phyloP scores from a whole-genome alignment of 192 early-diverging fungal species.

The Podila epigama region DNA sequence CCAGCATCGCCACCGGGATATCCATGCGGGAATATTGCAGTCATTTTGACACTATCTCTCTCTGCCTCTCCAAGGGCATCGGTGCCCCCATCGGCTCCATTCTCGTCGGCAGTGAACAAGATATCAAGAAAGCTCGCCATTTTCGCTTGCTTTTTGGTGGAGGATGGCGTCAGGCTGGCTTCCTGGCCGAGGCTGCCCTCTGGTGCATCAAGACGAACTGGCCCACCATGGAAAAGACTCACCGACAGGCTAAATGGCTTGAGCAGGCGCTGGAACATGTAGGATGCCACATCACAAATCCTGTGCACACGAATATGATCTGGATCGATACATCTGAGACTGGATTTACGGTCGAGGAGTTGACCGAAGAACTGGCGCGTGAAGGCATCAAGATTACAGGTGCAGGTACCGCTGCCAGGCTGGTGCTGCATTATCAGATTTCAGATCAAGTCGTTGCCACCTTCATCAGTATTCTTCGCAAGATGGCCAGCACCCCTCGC shows the following conservation, averaged over 20 bases:
- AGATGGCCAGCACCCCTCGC: constrained; percentile 10
- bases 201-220: constrained; percentile 77
- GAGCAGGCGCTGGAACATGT: constrained; percentile 61
- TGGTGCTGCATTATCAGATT: constrained; percentile 79
- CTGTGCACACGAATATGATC: constrained; percentile 90
- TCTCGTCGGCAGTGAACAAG: constrained; percentile 70
- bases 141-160: constrained; percentile 91
- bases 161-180: constrained; percentile 90
- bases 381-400: constrained; percentile 65
- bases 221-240: constrained; percentile 73
- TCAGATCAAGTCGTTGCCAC: constrained; percentile 56
- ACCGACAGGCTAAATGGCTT: constrained; percentile 68
- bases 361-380: constrained; percentile 52
- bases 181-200: constrained; percentile 77
- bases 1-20: constrained; percentile 71
- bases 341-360: constrained; percentile 55
- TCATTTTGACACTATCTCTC: constrained; percentile 81
- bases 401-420: constrained; percentile 48
- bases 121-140: constrained; percentile 81
- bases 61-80: constrained; percentile 91
- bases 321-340: constrained; percentile 63
- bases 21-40: constrained; percentile 68
- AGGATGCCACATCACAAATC: constrained; percentile 69
- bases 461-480: constrained; percentile 48
- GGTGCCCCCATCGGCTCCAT: constrained; percentile 91